These are phyloP conservation scores for Colletotrichum liaoningense DNA, from an alignment of 2,329 filamentous ascomycete genomes.

Conservation along the genomic window DNA sequence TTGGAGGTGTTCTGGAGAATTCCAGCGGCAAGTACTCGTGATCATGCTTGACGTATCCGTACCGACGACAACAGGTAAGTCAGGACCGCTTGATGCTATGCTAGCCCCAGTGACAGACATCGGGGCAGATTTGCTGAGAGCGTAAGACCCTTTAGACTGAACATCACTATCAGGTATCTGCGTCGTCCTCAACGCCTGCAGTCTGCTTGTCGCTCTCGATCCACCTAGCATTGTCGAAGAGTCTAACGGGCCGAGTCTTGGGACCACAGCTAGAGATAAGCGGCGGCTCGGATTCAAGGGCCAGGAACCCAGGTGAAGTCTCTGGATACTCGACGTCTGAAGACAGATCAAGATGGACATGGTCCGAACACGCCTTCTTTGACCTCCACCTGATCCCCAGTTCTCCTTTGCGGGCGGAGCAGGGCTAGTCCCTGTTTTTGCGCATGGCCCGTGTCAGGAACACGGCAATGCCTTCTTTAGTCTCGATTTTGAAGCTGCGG, in stretches of 20 bases:
- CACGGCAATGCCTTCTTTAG: not conserved
- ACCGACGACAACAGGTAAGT: not conserved
- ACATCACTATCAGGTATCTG: not conserved
- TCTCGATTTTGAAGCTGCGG: not conserved
- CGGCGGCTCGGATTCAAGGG: not conserved
- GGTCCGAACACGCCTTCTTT: not conserved
- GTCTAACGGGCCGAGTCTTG: not conserved
- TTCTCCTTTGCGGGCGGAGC: slow-evolving; percentile 11
- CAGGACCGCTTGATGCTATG: not conserved
- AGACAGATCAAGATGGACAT: not conserved
- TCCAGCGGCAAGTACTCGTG: not conserved
- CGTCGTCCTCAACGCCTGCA: not conserved
- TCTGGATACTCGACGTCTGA: not conserved
- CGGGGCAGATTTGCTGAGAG: not conserved
- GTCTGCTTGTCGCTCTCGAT: not conserved
- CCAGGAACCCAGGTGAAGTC: not conserved
- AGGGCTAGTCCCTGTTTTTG: slow-evolving; percentile 23
- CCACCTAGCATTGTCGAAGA: not conserved
- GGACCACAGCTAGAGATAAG: not conserved
- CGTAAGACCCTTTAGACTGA: not conserved
- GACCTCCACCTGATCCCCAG: not conserved
- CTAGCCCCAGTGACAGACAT: not conserved
- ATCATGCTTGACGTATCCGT: not conserved
- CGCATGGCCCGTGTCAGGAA: slow-evolving; percentile 25
- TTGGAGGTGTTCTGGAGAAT: slow-evolving; percentile 8